phyloP scores from a whole-genome alignment of 2,329 filamentous ascomycete species.

The Aspergillus fischeri region DNA sequence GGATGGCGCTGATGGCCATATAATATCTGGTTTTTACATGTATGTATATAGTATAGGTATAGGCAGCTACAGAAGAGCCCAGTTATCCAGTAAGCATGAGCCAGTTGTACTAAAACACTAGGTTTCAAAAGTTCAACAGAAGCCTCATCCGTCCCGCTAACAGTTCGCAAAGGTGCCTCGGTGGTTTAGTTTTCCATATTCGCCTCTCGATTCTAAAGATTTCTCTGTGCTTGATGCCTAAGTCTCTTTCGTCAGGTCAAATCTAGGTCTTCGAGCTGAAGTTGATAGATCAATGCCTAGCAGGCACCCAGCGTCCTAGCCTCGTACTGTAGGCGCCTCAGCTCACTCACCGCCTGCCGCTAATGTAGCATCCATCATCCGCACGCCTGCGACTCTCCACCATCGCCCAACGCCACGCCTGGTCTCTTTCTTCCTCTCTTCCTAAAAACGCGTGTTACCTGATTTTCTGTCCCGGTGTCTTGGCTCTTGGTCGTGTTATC shows the following conservation, averaged over 20 bases:
- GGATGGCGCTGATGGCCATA: background rate
- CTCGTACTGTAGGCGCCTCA: background rate
- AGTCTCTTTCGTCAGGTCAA: background rate
- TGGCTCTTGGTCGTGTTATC: background rate
- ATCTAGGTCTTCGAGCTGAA: background rate
- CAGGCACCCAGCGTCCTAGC: background rate
- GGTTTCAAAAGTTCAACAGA: background rate
- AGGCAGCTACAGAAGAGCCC: background rate
- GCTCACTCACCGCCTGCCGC: conserved; percentile 12
- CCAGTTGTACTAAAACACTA: background rate
- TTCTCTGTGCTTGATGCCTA: background rate
- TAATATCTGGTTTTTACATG: background rate
- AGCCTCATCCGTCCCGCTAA: background rate
- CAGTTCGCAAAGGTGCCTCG: background rate
- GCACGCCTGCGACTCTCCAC: conserved; percentile 11
- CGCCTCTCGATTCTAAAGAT: background rate
- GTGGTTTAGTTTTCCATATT: background rate
- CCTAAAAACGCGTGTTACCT: background rate
- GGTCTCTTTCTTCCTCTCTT: conserved; percentile 1
- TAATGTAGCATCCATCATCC: conserved; percentile 4
- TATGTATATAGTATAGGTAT: too few species aligned
- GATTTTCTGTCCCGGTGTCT: background rate
- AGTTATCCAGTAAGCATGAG: background rate
- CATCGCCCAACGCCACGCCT: conserved; percentile 19
- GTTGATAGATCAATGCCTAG: conserved; percentile 6